These are phyloP conservation scores for Penstemon eatonii DNA, from an alignment of 257 asterid genomes.

Conservation along the genomic window DNA sequence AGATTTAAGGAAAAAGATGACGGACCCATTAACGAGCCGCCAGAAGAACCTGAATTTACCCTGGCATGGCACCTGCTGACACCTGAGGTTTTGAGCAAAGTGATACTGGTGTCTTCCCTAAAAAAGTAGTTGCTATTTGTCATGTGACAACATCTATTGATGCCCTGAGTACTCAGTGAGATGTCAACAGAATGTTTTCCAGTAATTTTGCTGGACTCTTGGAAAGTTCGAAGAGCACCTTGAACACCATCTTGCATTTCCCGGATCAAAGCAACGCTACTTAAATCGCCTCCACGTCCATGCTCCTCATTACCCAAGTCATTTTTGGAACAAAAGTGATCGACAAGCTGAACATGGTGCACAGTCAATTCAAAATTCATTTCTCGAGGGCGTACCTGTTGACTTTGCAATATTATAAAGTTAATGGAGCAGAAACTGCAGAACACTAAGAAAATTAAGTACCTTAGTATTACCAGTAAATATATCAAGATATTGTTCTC, in stretches of 20 bases:
- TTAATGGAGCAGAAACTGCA: conserved; percentile 28
- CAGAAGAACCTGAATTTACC: conserved; percentile 51
- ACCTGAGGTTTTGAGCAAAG: conserved; percentile 73
- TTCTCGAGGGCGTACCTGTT: conserved; percentile 71
- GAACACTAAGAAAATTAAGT: conserved; percentile 17
- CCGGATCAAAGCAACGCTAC: conserved; percentile 43
- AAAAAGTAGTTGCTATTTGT: conserved; percentile 32
- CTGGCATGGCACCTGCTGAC: conserved; percentile 54
- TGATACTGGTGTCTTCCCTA: conserved; percentile 51
- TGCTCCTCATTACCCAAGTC: conserved; percentile 35
- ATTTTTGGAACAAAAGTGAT: conserved; percentile 52
- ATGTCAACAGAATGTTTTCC: conserved; percentile 37
- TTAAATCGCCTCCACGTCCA: conserved; percentile 29
- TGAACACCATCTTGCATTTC: conserved; percentile 74
- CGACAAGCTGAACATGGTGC: conserved; percentile 68
- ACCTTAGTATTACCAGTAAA: conserved; percentile 15
- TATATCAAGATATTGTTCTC: conserved; percentile 24
- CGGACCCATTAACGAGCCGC: conserved; percentile 50
- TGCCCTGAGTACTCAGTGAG: conserved; percentile 36
- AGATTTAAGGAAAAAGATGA: conserved; percentile 66
- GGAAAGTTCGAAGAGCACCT: conserved; percentile 52
- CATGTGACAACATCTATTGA: conserved; percentile 43
- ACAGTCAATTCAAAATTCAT: conserved; percentile 63
- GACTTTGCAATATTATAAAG: conserved; percentile 39
- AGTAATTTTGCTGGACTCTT: conserved; percentile 41